Evolutionary conservation across 768 basidiomycete species (phyloP).

Genomic region (Tricholoma matsutake): DNA sequence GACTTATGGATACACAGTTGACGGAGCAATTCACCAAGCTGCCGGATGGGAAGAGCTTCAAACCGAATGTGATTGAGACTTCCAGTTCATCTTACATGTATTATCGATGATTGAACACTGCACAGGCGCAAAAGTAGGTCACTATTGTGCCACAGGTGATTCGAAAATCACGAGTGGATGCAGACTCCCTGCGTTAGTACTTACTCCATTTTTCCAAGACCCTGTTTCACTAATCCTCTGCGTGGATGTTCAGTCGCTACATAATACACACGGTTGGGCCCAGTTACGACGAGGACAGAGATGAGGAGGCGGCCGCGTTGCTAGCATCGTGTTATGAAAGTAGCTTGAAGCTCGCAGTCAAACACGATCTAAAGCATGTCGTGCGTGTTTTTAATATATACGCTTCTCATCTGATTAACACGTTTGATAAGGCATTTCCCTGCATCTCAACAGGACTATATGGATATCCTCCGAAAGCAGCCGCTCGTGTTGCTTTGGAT

Average conservation of each 20-base stretch:
- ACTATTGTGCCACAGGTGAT: slow-evolving; percentile 68
- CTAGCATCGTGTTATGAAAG: slow-evolving; percentile 67
- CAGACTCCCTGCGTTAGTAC: slow-evolving; percentile 67
- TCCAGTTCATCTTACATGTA: neutral
- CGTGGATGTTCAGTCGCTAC: slow-evolving; percentile 38
- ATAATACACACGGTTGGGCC: slow-evolving; percentile 86
- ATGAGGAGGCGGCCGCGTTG: slow-evolving; percentile 35
- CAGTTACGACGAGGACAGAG: slow-evolving; percentile 37
- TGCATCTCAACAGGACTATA: slow-evolving; percentile 80
- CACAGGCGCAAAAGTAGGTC: slow-evolving; percentile 52
- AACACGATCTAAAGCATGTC: slow-evolving; percentile 59
- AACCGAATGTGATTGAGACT: slow-evolving; percentile 56
- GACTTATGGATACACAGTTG: slow-evolving; percentile 44
- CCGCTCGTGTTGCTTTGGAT: slow-evolving; percentile 66
- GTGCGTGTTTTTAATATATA: slow-evolving; percentile 36
- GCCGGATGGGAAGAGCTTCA: slow-evolving; percentile 62
- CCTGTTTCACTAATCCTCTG: neutral
- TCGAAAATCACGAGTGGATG: slow-evolving; percentile 82
- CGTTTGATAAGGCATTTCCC: slow-evolving; percentile 61
- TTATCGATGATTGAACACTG: slow-evolving; percentile 5
- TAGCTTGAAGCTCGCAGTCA: slow-evolving; percentile 59
- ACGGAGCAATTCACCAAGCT: slow-evolving; percentile 78
- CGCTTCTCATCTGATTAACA: neutral
- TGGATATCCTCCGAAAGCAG: slow-evolving; percentile 71
- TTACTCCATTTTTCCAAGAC: neutral